Evolutionary conservation across 176 grass and related monocot species (phyloP).

Genomic region (Carex kokanica): DNA sequence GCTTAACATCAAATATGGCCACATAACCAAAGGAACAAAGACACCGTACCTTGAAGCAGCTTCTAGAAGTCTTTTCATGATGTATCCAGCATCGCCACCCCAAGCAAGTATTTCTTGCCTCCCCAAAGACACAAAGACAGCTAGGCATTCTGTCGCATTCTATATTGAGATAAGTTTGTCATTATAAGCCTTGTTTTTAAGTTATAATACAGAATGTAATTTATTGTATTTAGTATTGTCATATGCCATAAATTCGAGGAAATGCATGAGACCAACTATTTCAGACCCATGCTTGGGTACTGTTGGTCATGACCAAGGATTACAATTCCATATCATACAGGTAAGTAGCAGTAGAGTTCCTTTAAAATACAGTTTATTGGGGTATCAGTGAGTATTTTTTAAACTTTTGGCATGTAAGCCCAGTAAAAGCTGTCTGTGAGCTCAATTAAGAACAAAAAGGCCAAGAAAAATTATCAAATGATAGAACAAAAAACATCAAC

Average conservation of each 20-base stretch:
- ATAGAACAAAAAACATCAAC: constrained; percentile 11
- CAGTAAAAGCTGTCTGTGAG: constrained; percentile 17
- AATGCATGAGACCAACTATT: not conserved
- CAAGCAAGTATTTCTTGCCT: constrained; percentile 79
- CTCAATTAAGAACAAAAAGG: constrained; percentile 13
- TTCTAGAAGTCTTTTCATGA: constrained; percentile 81
- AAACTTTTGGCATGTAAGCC: not conserved
- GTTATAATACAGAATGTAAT: not conserved
- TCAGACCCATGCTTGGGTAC: not conserved
- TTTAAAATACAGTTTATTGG: not conserved
- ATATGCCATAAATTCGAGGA: not conserved
- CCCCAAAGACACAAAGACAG: constrained; percentile 72
- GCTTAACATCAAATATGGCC: not conserved
- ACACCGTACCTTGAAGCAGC: constrained; percentile 69
- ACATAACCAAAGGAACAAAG: not conserved
- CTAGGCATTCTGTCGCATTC: constrained; percentile 98
- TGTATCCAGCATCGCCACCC: constrained; percentile 49
- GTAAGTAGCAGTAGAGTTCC: not conserved
- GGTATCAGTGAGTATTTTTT: not conserved
- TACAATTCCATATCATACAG: not conserved
- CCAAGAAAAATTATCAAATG: not conserved
- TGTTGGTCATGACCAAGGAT: not conserved
- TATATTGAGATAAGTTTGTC: constrained; percentile 38
- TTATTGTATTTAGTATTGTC: not conserved
- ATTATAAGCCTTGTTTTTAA: not conserved